A percentile compares a stretch with the other conserved stretches of the same genome.
These are phyloP conservation scores for Cercospora janseana DNA, from an alignment of 2,329 filamentous ascomycete genomes.

Conservation along the genomic window DNA sequence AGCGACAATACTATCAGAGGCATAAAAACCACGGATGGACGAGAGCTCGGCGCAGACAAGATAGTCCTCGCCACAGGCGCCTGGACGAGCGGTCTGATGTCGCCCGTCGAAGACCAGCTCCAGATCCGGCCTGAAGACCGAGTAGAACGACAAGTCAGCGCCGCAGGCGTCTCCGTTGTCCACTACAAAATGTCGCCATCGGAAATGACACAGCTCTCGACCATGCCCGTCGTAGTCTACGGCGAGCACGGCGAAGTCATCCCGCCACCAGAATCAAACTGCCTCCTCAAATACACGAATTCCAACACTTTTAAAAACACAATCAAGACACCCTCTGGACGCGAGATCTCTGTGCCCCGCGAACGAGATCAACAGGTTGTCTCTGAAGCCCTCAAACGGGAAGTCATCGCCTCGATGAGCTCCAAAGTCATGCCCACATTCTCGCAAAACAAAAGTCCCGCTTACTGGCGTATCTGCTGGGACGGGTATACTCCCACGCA, in stretches of 20 bases:
- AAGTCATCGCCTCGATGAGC: constrained; percentile 18
- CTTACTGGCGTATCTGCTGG: constrained; percentile 53
- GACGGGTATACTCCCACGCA: constrained; percentile 62
- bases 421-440: constrained; percentile 39
- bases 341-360: constrained; percentile 53
- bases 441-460: constrained; percentile 35
- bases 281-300: constrained; percentile 61
- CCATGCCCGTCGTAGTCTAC: constrained; percentile 55
- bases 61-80: constrained; percentile 58
- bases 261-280: constrained; percentile 49
- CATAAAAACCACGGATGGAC: constrained; percentile 50
- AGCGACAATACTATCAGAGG: constrained; percentile 41
- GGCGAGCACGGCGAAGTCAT: constrained; percentile 50
- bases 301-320: constrained; percentile 56
- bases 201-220: constrained; percentile 50
- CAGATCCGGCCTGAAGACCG: constrained; percentile 47
- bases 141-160: constrained; percentile 54
- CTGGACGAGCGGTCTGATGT: constrained; percentile 55
- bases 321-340: constrained; percentile 47
- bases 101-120: constrained; percentile 48
- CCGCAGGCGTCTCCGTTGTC: constrained; percentile 60
- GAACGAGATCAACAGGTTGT: constrained; percentile 18
- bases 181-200: constrained; percentile 54
- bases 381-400: constrained; percentile 18
- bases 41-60: constrained; percentile 51